Base-by-base conservation (phyloP, 2,329 filamentous ascomycete species). In the Colletotrichum tofieldiae region DNA sequence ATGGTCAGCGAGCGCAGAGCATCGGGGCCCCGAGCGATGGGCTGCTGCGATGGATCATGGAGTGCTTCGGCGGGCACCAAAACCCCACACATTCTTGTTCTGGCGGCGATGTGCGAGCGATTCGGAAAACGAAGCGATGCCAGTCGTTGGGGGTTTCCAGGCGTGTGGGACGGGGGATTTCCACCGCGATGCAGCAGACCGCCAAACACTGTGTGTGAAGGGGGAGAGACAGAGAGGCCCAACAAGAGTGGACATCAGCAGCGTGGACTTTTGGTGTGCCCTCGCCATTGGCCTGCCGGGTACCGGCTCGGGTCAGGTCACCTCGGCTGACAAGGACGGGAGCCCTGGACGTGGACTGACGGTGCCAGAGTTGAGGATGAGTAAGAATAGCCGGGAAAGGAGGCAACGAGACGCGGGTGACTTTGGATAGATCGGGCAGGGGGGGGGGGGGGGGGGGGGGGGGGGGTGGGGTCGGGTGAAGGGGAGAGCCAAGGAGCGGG, bases 371-470 rank as follows among this genome's bases (percentile, higher is more conserved):
- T 7, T 9, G 23, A 54, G 14, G 45, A 7, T 20, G 52, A 65
- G 65, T 52, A 72, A 69, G 59, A 69, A 69, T 20, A 69, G 65
- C 65, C 69, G 69, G 39, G 45, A 69, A 72, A 64, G 59, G 59
- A 43, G 62, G 45, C 23, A 47, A 54, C 45, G 43, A 37, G 32
- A 51, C 26, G 51, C 32, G 23, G 51, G 66, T 32, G 37, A 9
- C 23, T 54, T 67, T 26, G 60, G n/a, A 52, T 47, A n/a, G 37
- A 39, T 58, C 56, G 23, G 61, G 60, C 23, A 63, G 35, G 35
- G 32, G 12, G 18, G 35, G 16, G 61, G 43, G 39, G 43, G 12
- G 18, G 35, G 16, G 61, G 43, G 39, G 43, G n/a, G n/a, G n/a
- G n/a, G n/a, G n/a, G 12, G 18, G 35, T 20, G 61, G 43, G 39